Percentiles rank a stretch among this genome's conserved stretches.
These are phyloP conservation scores for Backusella tuberculispora DNA, from an alignment of 192 early-diverging fungal genomes.

Conservation along the genomic window DNA sequence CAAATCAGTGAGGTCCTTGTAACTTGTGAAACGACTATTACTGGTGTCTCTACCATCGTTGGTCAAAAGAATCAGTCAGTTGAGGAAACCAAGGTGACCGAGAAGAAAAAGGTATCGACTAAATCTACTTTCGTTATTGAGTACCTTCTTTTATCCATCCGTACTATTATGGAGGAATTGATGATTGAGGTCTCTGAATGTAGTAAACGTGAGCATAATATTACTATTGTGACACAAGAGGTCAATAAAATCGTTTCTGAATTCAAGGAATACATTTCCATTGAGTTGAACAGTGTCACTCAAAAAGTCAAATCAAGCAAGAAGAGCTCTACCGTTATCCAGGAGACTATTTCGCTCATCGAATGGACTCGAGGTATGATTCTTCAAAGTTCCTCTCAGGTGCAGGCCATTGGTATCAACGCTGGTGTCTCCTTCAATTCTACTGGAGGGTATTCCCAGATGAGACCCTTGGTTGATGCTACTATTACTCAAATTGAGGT, in stretches of 20 bases:
- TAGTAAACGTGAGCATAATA: constrained; percentile 16
- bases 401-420: constrained; percentile 26
- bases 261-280: constrained; percentile 6
- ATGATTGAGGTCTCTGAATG: constrained; percentile 19
- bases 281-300: neutral
- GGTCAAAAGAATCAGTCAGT: neutral
- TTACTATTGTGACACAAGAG: constrained; percentile 4
- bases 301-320: neutral
- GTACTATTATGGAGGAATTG: constrained; percentile 13
- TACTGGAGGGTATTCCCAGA: constrained; percentile 13
- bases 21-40: constrained; percentile 4
- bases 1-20: constrained; percentile 16
- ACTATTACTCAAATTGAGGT: constrained; percentile 17
- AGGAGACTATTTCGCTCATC: neutral
- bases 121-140: constrained; percentile 4
- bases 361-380: constrained; percentile 32
- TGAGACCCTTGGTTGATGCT: constrained; percentile 22
- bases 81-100: neutral
- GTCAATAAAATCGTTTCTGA: constrained; percentile 6
- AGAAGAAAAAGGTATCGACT: neutral
- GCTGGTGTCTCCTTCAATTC: neutral
- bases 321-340: constrained; percentile 8
- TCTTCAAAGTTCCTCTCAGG: constrained; percentile 20
- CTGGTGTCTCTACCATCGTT: neutral
- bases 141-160: constrained; percentile 5